phyloP scores from a whole-genome alignment of 2,329 filamentous ascomycete species.

The Metarhizium sp. region DNA sequence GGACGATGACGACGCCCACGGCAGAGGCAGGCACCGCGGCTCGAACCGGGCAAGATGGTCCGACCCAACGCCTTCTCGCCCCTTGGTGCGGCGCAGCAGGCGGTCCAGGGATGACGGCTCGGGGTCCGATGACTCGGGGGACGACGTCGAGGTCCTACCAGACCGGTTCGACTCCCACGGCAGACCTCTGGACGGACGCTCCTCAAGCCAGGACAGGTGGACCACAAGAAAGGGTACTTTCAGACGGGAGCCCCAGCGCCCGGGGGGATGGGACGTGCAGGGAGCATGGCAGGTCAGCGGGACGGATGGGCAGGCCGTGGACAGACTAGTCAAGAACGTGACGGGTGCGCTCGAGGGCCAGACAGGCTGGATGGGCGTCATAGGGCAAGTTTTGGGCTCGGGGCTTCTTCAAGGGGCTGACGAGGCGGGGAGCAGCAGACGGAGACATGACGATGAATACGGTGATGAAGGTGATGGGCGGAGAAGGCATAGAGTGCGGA shows the following conservation, averaged over 20 bases:
- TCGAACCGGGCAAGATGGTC: slow-evolving; percentile 20
- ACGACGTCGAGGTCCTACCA: slow-evolving; percentile 34
- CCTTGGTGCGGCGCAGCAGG: slow-evolving; percentile 12
- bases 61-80: slow-evolving; percentile 24
- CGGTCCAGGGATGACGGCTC: slow-evolving; percentile 7
- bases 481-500: not conserved
- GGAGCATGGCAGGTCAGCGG: slow-evolving; percentile 37
- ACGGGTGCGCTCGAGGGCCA: slow-evolving; percentile 20
- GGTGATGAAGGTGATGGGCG: slow-evolving; percentile 12
- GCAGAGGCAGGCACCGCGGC: slow-evolving; percentile 4
- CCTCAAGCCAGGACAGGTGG: slow-evolving; percentile 14
- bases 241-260: slow-evolving; percentile 22
- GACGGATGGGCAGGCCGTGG: slow-evolving; percentile 31
- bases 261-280: slow-evolving; percentile 25
- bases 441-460: not conserved
- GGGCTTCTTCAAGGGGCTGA: slow-evolving; percentile 8
- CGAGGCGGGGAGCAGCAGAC: slow-evolving; percentile 1
- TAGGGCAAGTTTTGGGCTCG: slow-evolving; percentile 21
- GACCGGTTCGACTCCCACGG: slow-evolving; percentile 38
- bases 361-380: slow-evolving; percentile 19
- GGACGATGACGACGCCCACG: slow-evolving; percentile 11
- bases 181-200: slow-evolving; percentile 24
- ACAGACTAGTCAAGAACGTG: slow-evolving; percentile 19
- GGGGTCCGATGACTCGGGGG: slow-evolving; percentile 17
- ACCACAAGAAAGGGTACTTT: slow-evolving; percentile 33